phyloP scores from a whole-genome alignment of 306 rosid genomes.

The Corylus americana region DNA sequence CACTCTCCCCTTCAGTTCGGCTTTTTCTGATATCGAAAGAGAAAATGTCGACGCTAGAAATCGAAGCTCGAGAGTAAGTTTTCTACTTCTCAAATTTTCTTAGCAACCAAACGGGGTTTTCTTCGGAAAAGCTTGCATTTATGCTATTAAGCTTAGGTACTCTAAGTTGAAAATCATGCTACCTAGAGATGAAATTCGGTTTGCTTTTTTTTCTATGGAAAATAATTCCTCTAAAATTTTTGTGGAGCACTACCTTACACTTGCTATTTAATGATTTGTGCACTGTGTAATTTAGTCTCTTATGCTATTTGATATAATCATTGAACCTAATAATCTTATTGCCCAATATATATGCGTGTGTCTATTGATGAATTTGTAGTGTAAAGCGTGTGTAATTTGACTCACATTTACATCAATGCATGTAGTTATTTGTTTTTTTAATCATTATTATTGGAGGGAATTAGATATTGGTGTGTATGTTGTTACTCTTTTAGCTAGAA shows the following conservation, averaged over 20 bases:
- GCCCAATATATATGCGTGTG: background rate
- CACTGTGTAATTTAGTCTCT: background rate
- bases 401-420: background rate
- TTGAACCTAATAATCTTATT: background rate
- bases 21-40: background rate
- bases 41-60: slow-evolving; percentile 88
- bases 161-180: background rate
- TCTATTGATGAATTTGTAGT: background rate
- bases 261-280: background rate
- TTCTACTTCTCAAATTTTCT: background rate
- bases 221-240: background rate
- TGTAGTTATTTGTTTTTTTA: background rate
- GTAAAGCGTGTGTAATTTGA: background rate
- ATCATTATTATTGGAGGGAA: background rate
- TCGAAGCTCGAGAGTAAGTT: slow-evolving; percentile 96
- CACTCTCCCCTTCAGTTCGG: background rate
- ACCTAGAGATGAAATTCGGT: background rate
- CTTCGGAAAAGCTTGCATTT: background rate
- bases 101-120: background rate
- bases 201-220: background rate
- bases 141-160: background rate
- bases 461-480: background rate
- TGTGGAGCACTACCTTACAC: too few species aligned
- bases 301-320: background rate
- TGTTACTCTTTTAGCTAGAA: background rate